Base-by-base conservation (phyloP, 345 rosid genomes). In the Noccaea bulbosa region DNA sequence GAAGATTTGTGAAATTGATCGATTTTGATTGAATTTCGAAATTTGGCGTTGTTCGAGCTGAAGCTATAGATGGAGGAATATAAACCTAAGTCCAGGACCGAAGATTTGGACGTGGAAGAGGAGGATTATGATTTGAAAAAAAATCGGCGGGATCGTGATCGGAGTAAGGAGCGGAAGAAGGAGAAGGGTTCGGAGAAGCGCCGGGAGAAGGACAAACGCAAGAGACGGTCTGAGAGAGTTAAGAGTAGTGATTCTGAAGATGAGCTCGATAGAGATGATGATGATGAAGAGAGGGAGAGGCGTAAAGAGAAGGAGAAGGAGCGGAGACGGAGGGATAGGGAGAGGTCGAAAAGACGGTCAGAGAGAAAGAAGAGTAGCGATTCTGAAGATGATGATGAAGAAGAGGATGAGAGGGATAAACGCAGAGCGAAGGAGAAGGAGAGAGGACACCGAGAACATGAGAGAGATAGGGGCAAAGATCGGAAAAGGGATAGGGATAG, bases 211-310 rank as follows among this genome's bases (percentile, higher is more conserved):
- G 78, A 72, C 7, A 76, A 43, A 8, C 66, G 70, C 1, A 70
- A 53, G 72, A 76, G 77, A 30, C 79, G 80, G 39, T 77, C 82
- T 14, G 86, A 84, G 53, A 78, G 88, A 62, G 88, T 77, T 38
- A 81, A 64, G 74, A 84, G 81, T 65, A 77, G 77, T 57, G 89
- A 85, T 27, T 82, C 85, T 34, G 85, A 81, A 62, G 85, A 82
- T 47, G 81, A 75, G 47, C 53, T 71, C 57, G 47, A 67, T 11
- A 88, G 73, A 16, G 73, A 73, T n/a, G 85, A 74, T 51, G 82
- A 80, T 48, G 81, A 80, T 48, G 81, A 69, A 30, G 90, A 79
- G 44, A 80, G 77, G 81, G 78, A 80, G 24, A 78, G 73, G 53
- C 79, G 65, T 12, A 79, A 67, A 69, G 76, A 79, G 20, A 78